These are phyloP conservation scores for Metarhizium brunneum DNA, from an alignment of 2,329 filamentous ascomycete genomes.

Conservation along the genomic window DNA sequence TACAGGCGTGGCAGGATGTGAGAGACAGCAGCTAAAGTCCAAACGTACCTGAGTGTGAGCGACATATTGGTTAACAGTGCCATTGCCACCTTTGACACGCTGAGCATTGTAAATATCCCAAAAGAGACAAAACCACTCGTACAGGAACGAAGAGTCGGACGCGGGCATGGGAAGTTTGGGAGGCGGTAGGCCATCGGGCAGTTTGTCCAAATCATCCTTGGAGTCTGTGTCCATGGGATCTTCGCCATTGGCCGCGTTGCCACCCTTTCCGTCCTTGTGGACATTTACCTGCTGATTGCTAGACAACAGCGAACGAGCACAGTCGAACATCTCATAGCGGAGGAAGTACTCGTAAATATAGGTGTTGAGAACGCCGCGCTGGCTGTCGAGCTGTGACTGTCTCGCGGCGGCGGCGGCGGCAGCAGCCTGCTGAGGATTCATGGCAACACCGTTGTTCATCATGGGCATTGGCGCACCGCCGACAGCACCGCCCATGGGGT, in stretches of 20 bases:
- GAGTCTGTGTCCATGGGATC: slow-evolving; percentile 75
- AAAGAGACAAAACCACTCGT: slow-evolving; percentile 95
- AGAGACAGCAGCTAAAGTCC: background rate
- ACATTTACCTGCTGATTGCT: slow-evolving; percentile 59
- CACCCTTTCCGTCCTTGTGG: slow-evolving; percentile 61
- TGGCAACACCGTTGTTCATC: slow-evolving; percentile 49
- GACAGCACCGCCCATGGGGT: slow-evolving; percentile 57
- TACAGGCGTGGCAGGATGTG: background rate
- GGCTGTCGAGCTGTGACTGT: slow-evolving; percentile 34
- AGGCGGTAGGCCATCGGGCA: slow-evolving; percentile 70
- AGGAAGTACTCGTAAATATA: slow-evolving; percentile 92
- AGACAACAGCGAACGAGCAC: slow-evolving; percentile 64
- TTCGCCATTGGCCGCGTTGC: slow-evolving; percentile 60
- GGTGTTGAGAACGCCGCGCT: slow-evolving; percentile 61
- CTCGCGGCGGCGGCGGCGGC: slow-evolving; percentile 21
- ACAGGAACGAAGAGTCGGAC: slow-evolving; percentile 74
- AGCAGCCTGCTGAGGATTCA: slow-evolving; percentile 20
- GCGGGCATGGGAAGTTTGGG: slow-evolving; percentile 57
- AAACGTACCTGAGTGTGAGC: slow-evolving; percentile 66
- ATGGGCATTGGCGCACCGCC: slow-evolving; percentile 52
- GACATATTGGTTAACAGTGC: slow-evolving; percentile 65
- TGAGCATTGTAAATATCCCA: slow-evolving; percentile 92
- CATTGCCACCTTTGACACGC: slow-evolving; percentile 56
- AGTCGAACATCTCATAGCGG: slow-evolving; percentile 73
- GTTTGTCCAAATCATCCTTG: slow-evolving; percentile 71